Conservation (phyloP, 2,329 filamentous ascomycete genomes). For the Aspergillus persii region DNA sequence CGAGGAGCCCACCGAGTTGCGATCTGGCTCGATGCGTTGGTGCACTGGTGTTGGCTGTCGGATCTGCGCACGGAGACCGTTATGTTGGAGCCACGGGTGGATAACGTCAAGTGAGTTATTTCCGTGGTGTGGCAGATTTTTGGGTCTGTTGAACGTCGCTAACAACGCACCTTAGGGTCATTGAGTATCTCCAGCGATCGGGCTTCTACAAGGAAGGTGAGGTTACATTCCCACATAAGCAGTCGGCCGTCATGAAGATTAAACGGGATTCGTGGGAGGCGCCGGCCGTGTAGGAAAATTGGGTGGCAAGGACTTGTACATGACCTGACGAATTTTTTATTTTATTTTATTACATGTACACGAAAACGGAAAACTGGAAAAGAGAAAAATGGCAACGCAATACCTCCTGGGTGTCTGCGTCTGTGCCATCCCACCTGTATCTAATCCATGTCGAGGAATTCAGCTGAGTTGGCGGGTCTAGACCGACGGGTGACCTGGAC, state of each 20-base stretch:
- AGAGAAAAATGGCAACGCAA: background rate
- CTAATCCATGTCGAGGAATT: background rate
- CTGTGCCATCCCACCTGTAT: background rate
- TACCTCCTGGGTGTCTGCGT: background rate
- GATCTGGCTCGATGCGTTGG: slow-evolving; percentile 77
- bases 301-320: background rate
- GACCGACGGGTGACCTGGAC: background rate
- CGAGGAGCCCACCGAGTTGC: slow-evolving; percentile 73
- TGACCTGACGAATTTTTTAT: background rate
- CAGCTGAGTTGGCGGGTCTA: background rate
- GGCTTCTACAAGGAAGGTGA: slow-evolving; percentile 88
- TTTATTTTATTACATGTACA: background rate
- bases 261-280: slow-evolving; percentile 76
- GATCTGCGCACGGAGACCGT: slow-evolving; percentile 80
- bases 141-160: slow-evolving; percentile 1
- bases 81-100: slow-evolving; percentile 83
- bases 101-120: slow-evolving; percentile 74
- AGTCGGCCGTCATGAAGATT: slow-evolving; percentile 80
- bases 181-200: slow-evolving; percentile 65
- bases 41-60: slow-evolving; percentile 79
- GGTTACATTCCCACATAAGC: slow-evolving; percentile 86
- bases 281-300: slow-evolving; percentile 55
- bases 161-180: slow-evolving; percentile 52
- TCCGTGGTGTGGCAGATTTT: background rate
- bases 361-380: background rate